Evolutionary conservation across 768 basidiomycete genomes (phyloP).

Genomic region (Pulveroboletus frians): DNA sequence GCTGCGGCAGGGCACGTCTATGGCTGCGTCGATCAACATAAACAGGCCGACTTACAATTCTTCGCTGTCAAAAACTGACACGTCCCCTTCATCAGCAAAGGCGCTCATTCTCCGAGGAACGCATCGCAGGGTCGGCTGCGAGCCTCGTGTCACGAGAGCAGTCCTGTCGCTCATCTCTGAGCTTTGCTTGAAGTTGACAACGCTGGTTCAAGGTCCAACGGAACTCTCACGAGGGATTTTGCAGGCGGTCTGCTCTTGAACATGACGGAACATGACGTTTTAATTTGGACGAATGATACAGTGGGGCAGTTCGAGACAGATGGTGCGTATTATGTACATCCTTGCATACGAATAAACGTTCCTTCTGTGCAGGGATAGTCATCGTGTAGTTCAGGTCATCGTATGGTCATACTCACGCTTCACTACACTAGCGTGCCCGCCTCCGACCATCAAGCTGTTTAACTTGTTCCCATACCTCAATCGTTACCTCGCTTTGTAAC

Average conservation of each 20-base stretch:
- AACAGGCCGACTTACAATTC: slow-evolving; percentile 29
- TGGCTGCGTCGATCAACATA: background rate
- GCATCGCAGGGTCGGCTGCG: slow-evolving; percentile 21
- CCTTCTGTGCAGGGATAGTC: background rate
- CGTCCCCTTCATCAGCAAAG: slow-evolving; percentile 17
- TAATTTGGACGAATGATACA: slow-evolving; percentile 6
- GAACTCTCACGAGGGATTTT: background rate
- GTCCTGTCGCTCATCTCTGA: slow-evolving; percentile 13
- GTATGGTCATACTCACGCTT: slow-evolving; percentile 6
- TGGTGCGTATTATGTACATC: slow-evolving; percentile 1
- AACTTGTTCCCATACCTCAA: slow-evolving; percentile 57
- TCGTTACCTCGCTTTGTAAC: slow-evolving; percentile 50
- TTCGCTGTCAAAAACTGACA: slow-evolving; percentile 28
- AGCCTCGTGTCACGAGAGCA: slow-evolving; percentile 20
- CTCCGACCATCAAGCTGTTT: slow-evolving; percentile 55
- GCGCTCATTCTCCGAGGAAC: slow-evolving; percentile 15
- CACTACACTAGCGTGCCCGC: slow-evolving; percentile 15
- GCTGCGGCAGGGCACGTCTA: slow-evolving; percentile 18
- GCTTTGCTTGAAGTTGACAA: background rate
- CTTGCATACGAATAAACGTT: background rate
- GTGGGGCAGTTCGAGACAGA: background rate
- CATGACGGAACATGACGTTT: slow-evolving; percentile 1
- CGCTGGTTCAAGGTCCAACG: background rate
- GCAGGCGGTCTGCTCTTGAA: slow-evolving; percentile 12
- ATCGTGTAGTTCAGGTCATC: background rate